These are phyloP conservation scores for Colletotrichum lentis DNA, from an alignment of 2,329 filamentous ascomycete species.

Conservation along the genomic window DNA sequence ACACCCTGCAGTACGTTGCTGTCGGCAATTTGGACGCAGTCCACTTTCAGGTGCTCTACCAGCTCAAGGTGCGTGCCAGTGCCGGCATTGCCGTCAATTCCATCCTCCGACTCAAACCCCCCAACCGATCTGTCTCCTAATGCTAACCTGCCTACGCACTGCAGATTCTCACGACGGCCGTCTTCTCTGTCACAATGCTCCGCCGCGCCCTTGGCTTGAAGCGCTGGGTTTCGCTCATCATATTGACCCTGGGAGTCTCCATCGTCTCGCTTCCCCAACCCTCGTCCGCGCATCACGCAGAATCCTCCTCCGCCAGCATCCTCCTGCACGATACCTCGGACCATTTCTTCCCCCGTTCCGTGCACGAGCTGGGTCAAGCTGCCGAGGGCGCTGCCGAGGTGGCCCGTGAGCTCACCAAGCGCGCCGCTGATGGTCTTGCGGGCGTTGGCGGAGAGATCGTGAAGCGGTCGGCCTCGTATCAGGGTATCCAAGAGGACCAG, in stretches of 20 bases:
- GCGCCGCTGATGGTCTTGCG: slow-evolving; percentile 51
- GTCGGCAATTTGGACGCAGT: slow-evolving; percentile 91
- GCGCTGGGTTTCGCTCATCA: slow-evolving; percentile 81
- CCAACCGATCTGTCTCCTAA: too few species aligned
- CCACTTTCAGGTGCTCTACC: slow-evolving; percentile 92
- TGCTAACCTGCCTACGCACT: not conserved
- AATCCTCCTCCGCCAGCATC: slow-evolving; percentile 63
- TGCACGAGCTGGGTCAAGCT: slow-evolving; percentile 75
- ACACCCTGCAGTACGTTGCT: slow-evolving; percentile 91
- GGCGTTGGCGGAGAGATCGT: slow-evolving; percentile 41
- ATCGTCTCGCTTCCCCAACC: slow-evolving; percentile 78
- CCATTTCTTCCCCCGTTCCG: slow-evolving; percentile 78
- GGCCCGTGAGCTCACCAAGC: slow-evolving; percentile 60
- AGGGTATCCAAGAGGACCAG: slow-evolving; percentile 79
- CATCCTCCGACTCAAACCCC: not conserved
- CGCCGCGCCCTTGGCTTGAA: slow-evolving; percentile 73
- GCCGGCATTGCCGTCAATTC: not conserved
- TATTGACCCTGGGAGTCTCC: slow-evolving; percentile 83
- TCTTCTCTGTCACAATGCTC: slow-evolving; percentile 84
- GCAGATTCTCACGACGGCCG: slow-evolving; percentile 82
- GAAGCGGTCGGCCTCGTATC: slow-evolving; percentile 85
- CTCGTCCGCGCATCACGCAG: slow-evolving; percentile 50
- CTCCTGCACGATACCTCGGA: slow-evolving; percentile 70
- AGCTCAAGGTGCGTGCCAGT: slow-evolving; percentile 74
- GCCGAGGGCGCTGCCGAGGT: slow-evolving; percentile 55